Evolutionary conservation across 805 yeast species (phyloP).

Genomic region (Debaryomyces prosopidis): DNA sequence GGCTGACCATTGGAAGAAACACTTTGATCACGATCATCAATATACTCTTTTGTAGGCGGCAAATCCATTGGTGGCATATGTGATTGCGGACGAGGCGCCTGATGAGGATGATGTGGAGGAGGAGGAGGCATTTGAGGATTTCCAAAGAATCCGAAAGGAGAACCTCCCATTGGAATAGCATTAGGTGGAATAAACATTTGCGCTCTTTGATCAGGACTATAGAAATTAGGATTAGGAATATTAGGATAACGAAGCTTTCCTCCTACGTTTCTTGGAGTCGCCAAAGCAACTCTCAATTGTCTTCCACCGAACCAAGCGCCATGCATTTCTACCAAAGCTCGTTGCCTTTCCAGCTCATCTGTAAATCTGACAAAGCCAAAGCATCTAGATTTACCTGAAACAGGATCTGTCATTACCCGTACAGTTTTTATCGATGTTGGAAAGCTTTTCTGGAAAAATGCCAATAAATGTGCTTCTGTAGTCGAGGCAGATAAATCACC

Average conservation of each 20-base stretch:
- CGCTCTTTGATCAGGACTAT: slow-evolving; percentile 7
- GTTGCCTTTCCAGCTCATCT: slow-evolving; percentile 64
- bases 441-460: slow-evolving; percentile 68
- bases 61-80: slow-evolving; percentile 4
- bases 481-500: slow-evolving; percentile 79
- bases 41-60: background rate
- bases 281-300: slow-evolving; percentile 73
- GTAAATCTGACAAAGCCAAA: slow-evolving; percentile 81
- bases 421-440: slow-evolving; percentile 70
- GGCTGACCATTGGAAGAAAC: background rate
- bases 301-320: slow-evolving; percentile 81
- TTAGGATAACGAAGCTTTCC: slow-evolving; percentile 4
- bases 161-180: slow-evolving; percentile 4
- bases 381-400: slow-evolving; percentile 73
- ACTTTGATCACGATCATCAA: background rate
- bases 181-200: slow-evolving; percentile 14
- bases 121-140: slow-evolving; percentile 11
- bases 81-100: background rate
- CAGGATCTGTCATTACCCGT: slow-evolving; percentile 83
- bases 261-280: slow-evolving; percentile 61
- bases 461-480: slow-evolving; percentile 75
- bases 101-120: slow-evolving; percentile 10
- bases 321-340: slow-evolving; percentile 73
- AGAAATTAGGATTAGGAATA: slow-evolving; percentile 3
- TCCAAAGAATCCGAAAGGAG: slow-evolving; percentile 16